Conservation (phyloP, 2,329 filamentous ascomycete genomes). For the Epichloe sp. region DNA sequence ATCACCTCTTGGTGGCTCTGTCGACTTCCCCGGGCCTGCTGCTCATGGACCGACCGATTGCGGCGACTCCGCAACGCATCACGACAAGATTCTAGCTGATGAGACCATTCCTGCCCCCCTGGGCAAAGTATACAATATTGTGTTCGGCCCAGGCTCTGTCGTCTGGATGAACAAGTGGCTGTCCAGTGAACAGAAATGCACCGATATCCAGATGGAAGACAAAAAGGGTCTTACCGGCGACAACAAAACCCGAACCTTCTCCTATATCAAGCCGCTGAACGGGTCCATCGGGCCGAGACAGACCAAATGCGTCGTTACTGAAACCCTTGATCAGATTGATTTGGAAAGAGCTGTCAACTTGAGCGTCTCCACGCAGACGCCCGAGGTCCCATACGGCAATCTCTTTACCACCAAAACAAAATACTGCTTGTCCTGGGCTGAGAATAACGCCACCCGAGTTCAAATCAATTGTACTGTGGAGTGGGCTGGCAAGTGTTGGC, state of each 20-base stretch:
- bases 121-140: constrained; percentile 77
- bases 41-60: constrained; percentile 78
- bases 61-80: constrained; percentile 64
- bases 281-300: constrained; percentile 80
- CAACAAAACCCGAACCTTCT: constrained; percentile 60
- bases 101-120: constrained; percentile 77
- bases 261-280: constrained; percentile 83
- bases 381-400: constrained; percentile 89
- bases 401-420: constrained; percentile 86
- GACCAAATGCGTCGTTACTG: constrained; percentile 84
- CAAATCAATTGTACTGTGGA: constrained; percentile 85
- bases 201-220: constrained; percentile 77
- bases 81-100: constrained; percentile 74
- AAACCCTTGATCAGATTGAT: constrained; percentile 73
- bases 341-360: constrained; percentile 77
- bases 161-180: constrained; percentile 81
- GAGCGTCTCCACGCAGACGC: constrained; percentile 73
- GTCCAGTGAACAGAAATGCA: constrained; percentile 73
- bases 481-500: constrained; percentile 96
- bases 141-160: constrained; percentile 72
- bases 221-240: constrained; percentile 66
- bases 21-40: constrained; percentile 74
- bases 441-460: constrained; percentile 72
- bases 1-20: constrained; percentile 26
- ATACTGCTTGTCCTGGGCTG: constrained; percentile 88